Evolutionary conservation across 1,284 basidiomycete species (phyloP).

Genomic region (Vanrija humicola): DNA sequence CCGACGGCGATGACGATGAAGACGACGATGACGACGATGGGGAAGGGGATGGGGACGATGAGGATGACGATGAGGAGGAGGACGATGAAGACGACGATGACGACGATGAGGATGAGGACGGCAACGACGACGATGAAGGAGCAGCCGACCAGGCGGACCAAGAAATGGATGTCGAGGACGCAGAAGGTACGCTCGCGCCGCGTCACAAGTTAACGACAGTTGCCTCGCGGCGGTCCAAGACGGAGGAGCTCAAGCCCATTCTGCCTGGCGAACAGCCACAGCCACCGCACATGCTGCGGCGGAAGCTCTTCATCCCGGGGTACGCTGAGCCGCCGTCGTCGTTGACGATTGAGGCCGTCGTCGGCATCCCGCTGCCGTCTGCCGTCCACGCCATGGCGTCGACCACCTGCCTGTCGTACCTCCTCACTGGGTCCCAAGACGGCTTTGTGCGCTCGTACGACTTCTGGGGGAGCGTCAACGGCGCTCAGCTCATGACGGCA

Average conservation of each 20-base stretch:
- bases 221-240: neutral
- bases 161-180: conserved; percentile 20
- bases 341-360: conserved; percentile 86
- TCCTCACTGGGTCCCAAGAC: conserved; percentile 87
- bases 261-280: neutral
- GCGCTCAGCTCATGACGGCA: conserved; percentile 79
- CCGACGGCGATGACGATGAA: conserved; percentile 10
- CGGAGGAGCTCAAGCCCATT: neutral
- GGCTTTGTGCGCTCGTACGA: conserved; percentile 93
- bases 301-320: conserved; percentile 30
- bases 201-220: neutral
- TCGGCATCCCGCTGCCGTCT: conserved; percentile 81
- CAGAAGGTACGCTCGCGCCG: neutral
- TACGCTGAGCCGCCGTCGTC: conserved; percentile 51
- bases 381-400: conserved; percentile 81
- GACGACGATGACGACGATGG: conserved; percentile 21
- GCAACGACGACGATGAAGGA: conserved; percentile 17
- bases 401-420: conserved; percentile 80
- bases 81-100: conserved; percentile 26
- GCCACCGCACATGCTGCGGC: conserved; percentile 39
- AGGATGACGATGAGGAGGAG: conserved; percentile 24
- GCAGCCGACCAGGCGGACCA: conserved; percentile 18
- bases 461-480: conserved; percentile 80
- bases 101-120: conserved; percentile 26
- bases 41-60: conserved; percentile 25